Conservation (phyloP, 2,329 filamentous ascomycete species). For the Didymella sp. region DNA sequence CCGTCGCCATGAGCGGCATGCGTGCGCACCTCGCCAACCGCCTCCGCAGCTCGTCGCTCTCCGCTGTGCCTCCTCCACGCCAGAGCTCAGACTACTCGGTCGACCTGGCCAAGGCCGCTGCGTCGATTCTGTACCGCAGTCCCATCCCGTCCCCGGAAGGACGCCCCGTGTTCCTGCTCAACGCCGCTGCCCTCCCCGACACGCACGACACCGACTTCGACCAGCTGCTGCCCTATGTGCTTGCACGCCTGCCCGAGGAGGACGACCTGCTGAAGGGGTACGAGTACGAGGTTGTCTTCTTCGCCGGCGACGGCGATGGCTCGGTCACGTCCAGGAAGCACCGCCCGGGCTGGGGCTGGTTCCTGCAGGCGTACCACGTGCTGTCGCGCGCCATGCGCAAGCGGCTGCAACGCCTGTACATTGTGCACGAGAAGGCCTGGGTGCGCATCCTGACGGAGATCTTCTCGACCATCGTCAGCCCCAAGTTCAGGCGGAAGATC, state of each 20-base stretch:
- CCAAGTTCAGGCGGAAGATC: slow-evolving; percentile 65
- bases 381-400: slow-evolving; percentile 62
- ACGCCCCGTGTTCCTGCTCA: slow-evolving; percentile 62
- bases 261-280: slow-evolving; percentile 61
- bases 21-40: slow-evolving; percentile 49
- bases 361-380: slow-evolving; percentile 64
- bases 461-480: slow-evolving; percentile 63
- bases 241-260: slow-evolving; percentile 61
- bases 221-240: slow-evolving; percentile 61
- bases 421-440: slow-evolving; percentile 65
- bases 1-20: slow-evolving; percentile 46
- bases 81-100: slow-evolving; percentile 57
- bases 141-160: slow-evolving; percentile 59
- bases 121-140: slow-evolving; percentile 62
- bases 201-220: slow-evolving; percentile 62
- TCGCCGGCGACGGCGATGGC: slow-evolving; percentile 60
- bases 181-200: slow-evolving; percentile 64
- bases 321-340: slow-evolving; percentile 56
- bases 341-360: slow-evolving; percentile 62
- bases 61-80: slow-evolving; percentile 55
- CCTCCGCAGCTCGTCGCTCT: slow-evolving; percentile 55
- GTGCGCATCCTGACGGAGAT: slow-evolving; percentile 63
- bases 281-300: slow-evolving; percentile 65
- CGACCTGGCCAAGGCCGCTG: slow-evolving; percentile 57
- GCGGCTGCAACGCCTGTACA: slow-evolving; percentile 62